Percentiles rank a stretch among this genome's conserved stretches.
Conservation (phyloP, 2,329 filamentous ascomycete genomes). For the Aspergillus glaucus region DNA sequence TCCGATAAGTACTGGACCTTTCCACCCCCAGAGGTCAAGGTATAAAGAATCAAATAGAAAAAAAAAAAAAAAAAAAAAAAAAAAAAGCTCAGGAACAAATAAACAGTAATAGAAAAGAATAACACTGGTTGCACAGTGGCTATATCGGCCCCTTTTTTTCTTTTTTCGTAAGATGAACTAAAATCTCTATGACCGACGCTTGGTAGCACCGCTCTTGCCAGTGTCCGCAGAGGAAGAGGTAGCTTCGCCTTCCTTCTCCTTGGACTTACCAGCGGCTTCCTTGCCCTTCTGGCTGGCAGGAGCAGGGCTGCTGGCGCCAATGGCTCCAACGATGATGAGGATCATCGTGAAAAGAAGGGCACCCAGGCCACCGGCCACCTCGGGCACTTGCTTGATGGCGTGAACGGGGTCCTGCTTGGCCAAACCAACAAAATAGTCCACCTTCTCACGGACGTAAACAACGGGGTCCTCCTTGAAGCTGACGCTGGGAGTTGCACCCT, state of each 20-base stretch:
- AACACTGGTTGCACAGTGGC: conserved; percentile 1
- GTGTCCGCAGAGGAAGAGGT: conserved; percentile 61
- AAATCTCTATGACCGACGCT: conserved; percentile 35
- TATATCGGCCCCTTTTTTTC: background rate
- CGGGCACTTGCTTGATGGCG: conserved; percentile 83
- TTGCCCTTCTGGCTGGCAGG: conserved; percentile 68
- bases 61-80: background rate
- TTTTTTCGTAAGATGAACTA: background rate
- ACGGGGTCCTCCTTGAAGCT: conserved; percentile 89
- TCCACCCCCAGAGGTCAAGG: background rate
- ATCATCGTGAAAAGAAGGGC: conserved; percentile 65
- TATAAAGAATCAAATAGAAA: background rate
- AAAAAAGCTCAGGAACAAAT: background rate
- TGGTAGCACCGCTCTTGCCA: conserved; percentile 63
- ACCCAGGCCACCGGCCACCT: conserved; percentile 75
- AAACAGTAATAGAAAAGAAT: background rate
- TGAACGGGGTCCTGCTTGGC: conserved; percentile 75
- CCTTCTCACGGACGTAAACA: conserved; percentile 81
- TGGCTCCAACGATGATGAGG: conserved; percentile 61
- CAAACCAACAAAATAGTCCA: conserved; percentile 82
- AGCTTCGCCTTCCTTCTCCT: conserved; percentile 60
- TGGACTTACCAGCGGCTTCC: conserved; percentile 58
- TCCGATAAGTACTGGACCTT: background rate
- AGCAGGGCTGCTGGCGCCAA: conserved; percentile 56
- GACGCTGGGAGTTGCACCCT: conserved; percentile 64